phyloP scores from a whole-genome alignment of 352 stramenopile genomes.

The Thraustochytrium sp. region DNA sequence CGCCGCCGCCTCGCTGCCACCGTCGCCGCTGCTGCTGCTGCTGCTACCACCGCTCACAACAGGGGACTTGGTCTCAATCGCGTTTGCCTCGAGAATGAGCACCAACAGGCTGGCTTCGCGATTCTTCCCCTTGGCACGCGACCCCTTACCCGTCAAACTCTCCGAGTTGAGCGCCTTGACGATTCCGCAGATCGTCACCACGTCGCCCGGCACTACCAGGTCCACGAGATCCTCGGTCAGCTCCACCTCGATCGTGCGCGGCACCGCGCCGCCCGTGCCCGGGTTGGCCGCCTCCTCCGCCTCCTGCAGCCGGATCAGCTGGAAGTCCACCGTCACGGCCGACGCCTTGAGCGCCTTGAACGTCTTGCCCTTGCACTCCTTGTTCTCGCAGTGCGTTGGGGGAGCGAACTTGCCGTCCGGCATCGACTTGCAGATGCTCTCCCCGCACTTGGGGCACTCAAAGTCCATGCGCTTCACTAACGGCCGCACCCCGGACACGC shows the following conservation, averaged over 20 bases:
- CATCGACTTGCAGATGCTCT: conserved; percentile 62
- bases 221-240: conserved; percentile 86
- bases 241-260: conserved; percentile 77
- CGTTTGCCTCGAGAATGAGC: conserved; percentile 34
- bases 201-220: conserved; percentile 86
- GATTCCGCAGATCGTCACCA: conserved; percentile 82
- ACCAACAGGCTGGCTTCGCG: not conserved
- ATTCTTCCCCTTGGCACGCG: conserved; percentile 23
- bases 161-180: conserved; percentile 83
- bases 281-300: not conserved
- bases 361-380: conserved; percentile 59
- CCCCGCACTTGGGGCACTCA: conserved; percentile 69
- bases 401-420: conserved; percentile 70
- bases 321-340: conserved; percentile 78
- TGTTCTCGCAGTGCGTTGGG: conserved; percentile 61
- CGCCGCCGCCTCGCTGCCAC: no score
- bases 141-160: not conserved
- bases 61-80: conserved; percentile 34
- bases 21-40: not conserved
- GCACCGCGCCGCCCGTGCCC: conserved; percentile 60
- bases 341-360: conserved; percentile 72
- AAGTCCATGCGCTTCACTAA: conserved; percentile 76
- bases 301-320: conserved; percentile 52
- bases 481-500: conserved; percentile 72
- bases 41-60: not conserved